phyloP scores from a whole-genome alignment of 2,329 filamentous ascomycete species.

The Pyricularia grisea region DNA sequence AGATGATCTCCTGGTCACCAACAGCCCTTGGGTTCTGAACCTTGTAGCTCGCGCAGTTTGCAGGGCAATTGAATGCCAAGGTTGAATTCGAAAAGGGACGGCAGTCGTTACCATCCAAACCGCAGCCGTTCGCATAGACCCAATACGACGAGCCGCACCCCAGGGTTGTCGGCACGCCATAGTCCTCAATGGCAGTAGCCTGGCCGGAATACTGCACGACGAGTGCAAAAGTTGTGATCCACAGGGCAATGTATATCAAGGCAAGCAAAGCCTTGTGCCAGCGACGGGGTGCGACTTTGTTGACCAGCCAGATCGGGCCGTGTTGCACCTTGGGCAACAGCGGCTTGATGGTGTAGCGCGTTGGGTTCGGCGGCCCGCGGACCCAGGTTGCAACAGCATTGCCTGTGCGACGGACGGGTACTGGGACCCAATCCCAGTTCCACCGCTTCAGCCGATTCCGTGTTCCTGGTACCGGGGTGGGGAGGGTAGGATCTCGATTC shows the following conservation, averaged over 20 bases:
- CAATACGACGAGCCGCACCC: conserved; percentile 63
- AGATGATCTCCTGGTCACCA: conserved; percentile 57
- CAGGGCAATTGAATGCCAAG: conserved; percentile 67
- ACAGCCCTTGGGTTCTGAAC: conserved; percentile 67
- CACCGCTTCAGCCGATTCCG: background rate
- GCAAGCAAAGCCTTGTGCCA: conserved; percentile 50
- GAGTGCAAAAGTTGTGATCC: conserved; percentile 61
- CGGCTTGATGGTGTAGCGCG: conserved; percentile 42
- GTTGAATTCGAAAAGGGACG: conserved; percentile 63
- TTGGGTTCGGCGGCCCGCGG: conserved; percentile 44
- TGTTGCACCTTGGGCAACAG: conserved; percentile 59
- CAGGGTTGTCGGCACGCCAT: conserved; percentile 56
- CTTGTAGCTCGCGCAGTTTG: conserved; percentile 56
- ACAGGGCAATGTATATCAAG: conserved; percentile 51
- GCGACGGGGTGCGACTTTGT: conserved; percentile 49
- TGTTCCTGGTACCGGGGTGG: background rate
- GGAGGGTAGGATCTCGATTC: background rate
- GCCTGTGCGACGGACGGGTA: conserved; percentile 37
- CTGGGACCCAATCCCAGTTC: conserved; percentile 48
- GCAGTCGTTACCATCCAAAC: conserved; percentile 64
- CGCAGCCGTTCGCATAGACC: conserved; percentile 61
- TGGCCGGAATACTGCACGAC: conserved; percentile 55
- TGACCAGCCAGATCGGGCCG: conserved; percentile 53
- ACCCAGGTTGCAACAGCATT: conserved; percentile 38
- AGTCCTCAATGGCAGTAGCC: conserved; percentile 53